Percentiles rank a stretch among this genome's conserved stretches.
Conservation (phyloP, 2,329 filamentous ascomycete genomes). For the Tolypocladium sp. region DNA sequence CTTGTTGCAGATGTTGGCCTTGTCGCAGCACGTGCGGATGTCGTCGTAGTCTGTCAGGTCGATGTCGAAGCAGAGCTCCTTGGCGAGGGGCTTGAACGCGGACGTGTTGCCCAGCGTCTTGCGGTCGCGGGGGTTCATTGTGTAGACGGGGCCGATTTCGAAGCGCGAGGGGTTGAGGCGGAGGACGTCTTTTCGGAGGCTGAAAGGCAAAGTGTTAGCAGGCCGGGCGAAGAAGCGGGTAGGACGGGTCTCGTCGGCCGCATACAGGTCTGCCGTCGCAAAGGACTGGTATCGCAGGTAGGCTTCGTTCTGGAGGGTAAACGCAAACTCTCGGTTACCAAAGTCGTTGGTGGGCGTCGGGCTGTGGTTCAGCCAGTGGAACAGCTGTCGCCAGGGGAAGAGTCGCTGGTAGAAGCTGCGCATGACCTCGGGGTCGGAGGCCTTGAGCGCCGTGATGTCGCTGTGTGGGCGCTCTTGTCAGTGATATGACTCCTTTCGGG, state of each 20-base stretch:
- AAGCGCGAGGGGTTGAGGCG: slow-evolving; percentile 85
- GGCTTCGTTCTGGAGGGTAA: slow-evolving; percentile 85
- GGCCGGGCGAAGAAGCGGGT: background rate
- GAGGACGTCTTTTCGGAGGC: slow-evolving; percentile 84
- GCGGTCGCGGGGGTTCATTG: slow-evolving; percentile 83
- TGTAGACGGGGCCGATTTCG: slow-evolving; percentile 97
- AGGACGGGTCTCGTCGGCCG: background rate
- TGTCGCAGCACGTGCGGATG: slow-evolving; percentile 87
- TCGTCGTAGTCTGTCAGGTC: slow-evolving; percentile 99
- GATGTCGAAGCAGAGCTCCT: slow-evolving; percentile 98
- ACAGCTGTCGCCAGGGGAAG: slow-evolving; percentile 89
- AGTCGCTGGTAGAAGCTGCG: slow-evolving; percentile 90
- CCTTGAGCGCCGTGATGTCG: slow-evolving; percentile 27
- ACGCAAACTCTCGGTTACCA: slow-evolving; percentile 87
- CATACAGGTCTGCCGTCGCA: slow-evolving; percentile 42
- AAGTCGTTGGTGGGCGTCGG: slow-evolving; percentile 82
- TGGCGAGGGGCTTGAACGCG: slow-evolving; percentile 78
- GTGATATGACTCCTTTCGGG: background rate
- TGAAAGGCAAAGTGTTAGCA: slow-evolving; percentile 19
- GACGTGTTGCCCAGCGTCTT: slow-evolving; percentile 75
- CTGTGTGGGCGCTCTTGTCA: slow-evolving; percentile 9
- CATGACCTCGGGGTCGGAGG: slow-evolving; percentile 76
- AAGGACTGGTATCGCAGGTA: slow-evolving; percentile 85
- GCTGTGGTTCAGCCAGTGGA: slow-evolving; percentile 96
- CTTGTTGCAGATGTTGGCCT: slow-evolving; percentile 85